These are phyloP conservation scores for Mesotaenium endlicherianum DNA, from an alignment of 139 green algal genomes.

Conservation along the genomic window DNA sequence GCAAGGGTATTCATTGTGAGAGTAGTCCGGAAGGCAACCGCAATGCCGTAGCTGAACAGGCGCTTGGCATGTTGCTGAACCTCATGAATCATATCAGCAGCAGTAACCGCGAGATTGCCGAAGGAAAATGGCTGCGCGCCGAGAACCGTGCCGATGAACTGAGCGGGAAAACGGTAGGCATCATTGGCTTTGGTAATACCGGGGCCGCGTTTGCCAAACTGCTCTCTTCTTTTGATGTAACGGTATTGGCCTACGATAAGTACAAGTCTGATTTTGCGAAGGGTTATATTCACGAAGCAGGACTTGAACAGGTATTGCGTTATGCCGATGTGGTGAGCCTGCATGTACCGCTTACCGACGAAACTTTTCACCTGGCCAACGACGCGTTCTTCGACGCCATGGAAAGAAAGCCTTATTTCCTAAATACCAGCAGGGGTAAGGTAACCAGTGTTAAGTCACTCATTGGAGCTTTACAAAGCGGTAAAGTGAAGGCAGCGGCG, in stretches of 20 bases:
- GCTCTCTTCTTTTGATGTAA: neutral
- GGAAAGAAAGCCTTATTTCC: neutral
- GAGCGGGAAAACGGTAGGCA: neutral
- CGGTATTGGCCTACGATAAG: neutral
- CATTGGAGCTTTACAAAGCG: neutral
- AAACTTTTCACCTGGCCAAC: neutral
- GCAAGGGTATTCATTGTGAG: neutral
- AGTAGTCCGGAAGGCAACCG: neutral
- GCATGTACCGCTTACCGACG: neutral
- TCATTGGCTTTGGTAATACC: neutral
- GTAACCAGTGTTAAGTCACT: neutral
- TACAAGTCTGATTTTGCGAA: neutral
- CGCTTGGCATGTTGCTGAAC: neutral
- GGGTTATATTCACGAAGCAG: neutral
- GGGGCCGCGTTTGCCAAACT: neutral
- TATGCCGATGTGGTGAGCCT: neutral
- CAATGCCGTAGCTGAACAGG: neutral
- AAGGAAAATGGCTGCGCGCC: neutral
- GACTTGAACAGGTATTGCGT: neutral
- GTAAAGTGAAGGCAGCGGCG: neutral
- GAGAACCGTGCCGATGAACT: neutral
- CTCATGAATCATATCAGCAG: neutral
- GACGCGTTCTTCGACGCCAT: neutral
- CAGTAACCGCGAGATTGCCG: neutral
- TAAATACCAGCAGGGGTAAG: neutral